These are phyloP conservation scores for Camillea tinctor DNA, from an alignment of 2,329 filamentous ascomycete species.

Conservation along the genomic window DNA sequence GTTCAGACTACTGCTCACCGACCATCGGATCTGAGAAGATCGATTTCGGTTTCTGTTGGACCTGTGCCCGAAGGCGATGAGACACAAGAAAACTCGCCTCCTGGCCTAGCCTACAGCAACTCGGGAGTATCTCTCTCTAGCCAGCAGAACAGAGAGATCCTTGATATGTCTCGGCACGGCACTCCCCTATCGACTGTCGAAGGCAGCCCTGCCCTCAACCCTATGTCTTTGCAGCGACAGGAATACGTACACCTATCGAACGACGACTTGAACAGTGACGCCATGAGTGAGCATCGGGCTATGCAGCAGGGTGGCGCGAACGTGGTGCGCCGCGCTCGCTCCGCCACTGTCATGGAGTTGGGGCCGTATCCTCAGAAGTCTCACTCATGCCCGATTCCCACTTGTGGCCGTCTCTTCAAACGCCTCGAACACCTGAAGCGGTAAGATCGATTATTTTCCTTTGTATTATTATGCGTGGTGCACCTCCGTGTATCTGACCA, in stretches of 20 bases:
- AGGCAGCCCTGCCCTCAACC: conserved; percentile 74
- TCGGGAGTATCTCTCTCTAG: conserved; percentile 61
- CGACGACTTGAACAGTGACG: conserved; percentile 59
- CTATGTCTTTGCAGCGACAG: conserved; percentile 67
- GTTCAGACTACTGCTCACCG: conserved; percentile 63
- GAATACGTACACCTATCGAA: conserved; percentile 64
- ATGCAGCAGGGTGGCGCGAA: conserved; percentile 70
- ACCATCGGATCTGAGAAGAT: conserved; percentile 87
- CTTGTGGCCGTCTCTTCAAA: conserved; percentile 97
- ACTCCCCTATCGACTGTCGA: conserved; percentile 87
- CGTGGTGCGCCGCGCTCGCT: conserved; percentile 84
- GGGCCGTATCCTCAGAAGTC: conserved; percentile 97
- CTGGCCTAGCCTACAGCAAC: conserved; percentile 71
- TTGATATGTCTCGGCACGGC: conserved; percentile 83
- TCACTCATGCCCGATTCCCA: conserved; percentile 98
- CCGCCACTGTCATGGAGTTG: conserved; percentile 94
- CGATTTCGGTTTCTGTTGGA: conserved; percentile 83
- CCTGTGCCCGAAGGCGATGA: conserved; percentile 80
- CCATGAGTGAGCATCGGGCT: conserved; percentile 63
- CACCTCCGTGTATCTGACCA: conserved; percentile 47
- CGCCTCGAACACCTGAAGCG: conserved; percentile 98
- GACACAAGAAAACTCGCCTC: conserved; percentile 74
- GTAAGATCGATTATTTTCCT: conserved; percentile 61
- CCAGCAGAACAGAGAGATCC: conserved; percentile 74
- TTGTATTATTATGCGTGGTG: conserved; percentile 38